These are phyloP conservation scores for Eragrostis curvula DNA, from an alignment of 176 grass and related monocot species.

Conservation along the genomic window DNA sequence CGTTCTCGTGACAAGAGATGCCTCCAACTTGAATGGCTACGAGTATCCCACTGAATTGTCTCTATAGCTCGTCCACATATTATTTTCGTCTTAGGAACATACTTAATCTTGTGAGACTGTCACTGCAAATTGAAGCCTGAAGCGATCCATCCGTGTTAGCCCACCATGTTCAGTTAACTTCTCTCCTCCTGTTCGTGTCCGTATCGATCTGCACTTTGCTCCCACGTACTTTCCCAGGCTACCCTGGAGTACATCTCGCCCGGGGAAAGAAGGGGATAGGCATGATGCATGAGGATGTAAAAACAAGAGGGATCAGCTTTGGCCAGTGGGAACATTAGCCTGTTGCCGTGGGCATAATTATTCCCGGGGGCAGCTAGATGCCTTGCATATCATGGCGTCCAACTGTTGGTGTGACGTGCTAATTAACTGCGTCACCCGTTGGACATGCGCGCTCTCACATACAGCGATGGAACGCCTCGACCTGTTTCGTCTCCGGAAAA, in stretches of 20 bases:
- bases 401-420: slow-evolving; percentile 14
- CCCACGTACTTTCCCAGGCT: not conserved
- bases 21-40: not conserved
- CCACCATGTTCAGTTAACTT: not conserved
- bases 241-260: not conserved
- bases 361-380: not conserved
- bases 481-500: not conserved
- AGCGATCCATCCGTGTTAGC: not conserved
- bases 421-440: not conserved
- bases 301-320: not conserved
- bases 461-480: not conserved
- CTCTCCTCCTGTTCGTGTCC: not conserved
- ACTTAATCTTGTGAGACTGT: too few species aligned
- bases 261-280: slow-evolving; percentile 21
- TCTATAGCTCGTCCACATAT: not conserved
- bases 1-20: slow-evolving; percentile 11
- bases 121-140: not conserved
- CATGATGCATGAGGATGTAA: not conserved
- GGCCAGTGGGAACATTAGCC: not conserved
- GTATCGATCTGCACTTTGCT: not conserved
- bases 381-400: slow-evolving; percentile 15
- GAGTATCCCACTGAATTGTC: not conserved
- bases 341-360: slow-evolving; percentile 15
- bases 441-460: not conserved
- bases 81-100: too few species aligned